Base-by-base conservation (phyloP, 2,329 filamentous ascomycete species). In the Polytolypa hystricis region DNA sequence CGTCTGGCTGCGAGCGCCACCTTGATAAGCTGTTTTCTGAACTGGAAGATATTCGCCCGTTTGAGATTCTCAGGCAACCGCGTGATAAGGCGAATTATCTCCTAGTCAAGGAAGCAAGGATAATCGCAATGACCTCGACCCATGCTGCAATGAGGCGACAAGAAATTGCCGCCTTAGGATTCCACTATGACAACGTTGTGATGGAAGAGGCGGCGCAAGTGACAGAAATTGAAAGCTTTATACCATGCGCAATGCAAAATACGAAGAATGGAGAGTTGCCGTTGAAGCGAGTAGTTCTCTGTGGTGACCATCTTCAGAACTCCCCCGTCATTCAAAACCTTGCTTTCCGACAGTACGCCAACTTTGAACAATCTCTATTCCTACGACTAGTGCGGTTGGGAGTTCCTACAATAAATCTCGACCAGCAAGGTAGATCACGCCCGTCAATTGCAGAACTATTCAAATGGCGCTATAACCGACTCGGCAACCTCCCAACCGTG, bases 131-230 rank as follows among this genome's bases (percentile, higher is more conserved):
- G 93, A 98, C 91, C 12, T 93, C 87, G 3, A 98, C 93, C 0
- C 91, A 98, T 58, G 93, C 91, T 4, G 91, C 91, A 1, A 98
- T 98, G 73, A 78, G 86, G 42, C 73, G 89, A 44, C 78, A 84
- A 44, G 89, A 96, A 51, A 96, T 98, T 49, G 81, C 85, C 1
- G 72, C 75, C 11, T 71, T 96, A n/a, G 87, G 87, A 11, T 98
- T 98, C 62, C 84, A 85, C 48, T 98, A 98, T 52, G 87, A 96
- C 65, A 98, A 94, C 46, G 82, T 98, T 9, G 73, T 98, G 36
- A 95, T 98, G 83, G 91, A 98, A 65, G 91, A 98, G 69, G 89
- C 91, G 4, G 91, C 91, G 9, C 91, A 98, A 55, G 89, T 98
- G 53, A 98, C 89, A 0, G 91, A 98, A 58, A 83, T 95, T 30